Evolutionary conservation across 2,329 filamentous ascomycete genomes (phyloP), one percentile per base, ranked within the genome.

Genomic region (Pyricularia sp.): DNA sequence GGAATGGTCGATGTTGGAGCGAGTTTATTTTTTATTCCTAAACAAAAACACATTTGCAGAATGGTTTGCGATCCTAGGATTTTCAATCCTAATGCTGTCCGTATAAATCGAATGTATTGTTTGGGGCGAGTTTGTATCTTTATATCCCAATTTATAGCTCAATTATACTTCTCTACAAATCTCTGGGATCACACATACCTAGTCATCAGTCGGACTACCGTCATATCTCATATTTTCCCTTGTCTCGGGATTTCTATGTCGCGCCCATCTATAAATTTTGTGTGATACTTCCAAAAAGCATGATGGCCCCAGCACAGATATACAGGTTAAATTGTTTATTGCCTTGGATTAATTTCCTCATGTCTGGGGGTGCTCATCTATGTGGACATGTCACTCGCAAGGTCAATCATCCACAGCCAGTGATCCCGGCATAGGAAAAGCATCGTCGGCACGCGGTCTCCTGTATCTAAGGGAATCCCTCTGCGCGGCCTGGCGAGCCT

Each of bases 341-440:
- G 20, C 12, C 17, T 12, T 25, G 28, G 6, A 65, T 65, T 17
- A 26, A 66, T 31, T 30, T 14, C 14, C 33, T 36, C 33, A 14
- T 36, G 12, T 36, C 4, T 36, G 14, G 12, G 10, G 33, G 6
- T 36, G 12, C 42, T 67, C 12, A 30, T 26, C n/a, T 36, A 14
- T 12, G 12, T 36, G 33, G 33, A 36, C 33, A 50, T 65, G 42
- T 14, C 11, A 23, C 25, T 71, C 66, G 71, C 70, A 75, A 2
- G 70, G 66, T 26, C 74, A 73, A 65, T 74, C 68, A 63, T 77
- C 76, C 58, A 77, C 70, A 58, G 76, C 0, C 61, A 85, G 71
- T 17, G 82, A 80, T 4, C 83, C 82, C 0, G 84, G 82, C 78
- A 84, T 84, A 33, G 79, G 77, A 68, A 79, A 81, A 10, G 80